Base-by-base conservation (phyloP, 1,139 yeast genomes). In the Hanseniaspora gamundiae region DNA sequence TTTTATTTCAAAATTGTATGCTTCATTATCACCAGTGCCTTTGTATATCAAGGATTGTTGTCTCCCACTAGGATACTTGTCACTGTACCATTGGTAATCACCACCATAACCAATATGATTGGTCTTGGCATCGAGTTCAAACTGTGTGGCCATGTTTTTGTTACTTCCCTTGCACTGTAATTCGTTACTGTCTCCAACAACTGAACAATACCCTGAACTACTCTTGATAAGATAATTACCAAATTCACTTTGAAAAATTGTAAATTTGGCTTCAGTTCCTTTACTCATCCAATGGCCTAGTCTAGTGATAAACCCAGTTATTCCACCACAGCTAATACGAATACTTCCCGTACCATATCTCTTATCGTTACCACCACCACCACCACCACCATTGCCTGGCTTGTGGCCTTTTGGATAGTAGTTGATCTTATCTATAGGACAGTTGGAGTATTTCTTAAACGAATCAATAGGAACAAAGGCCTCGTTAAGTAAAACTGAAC, bases 181-280 rank as follows among this genome's bases (percentile, higher is more conserved):
- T 11, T 54, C 53, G 39, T 51, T 52, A 8, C 55, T 61, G 8
- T 62, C 64, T 17, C 56, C 55, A 39, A 60, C 61, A 13, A 86
- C 60, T 4, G 80, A 80, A 64, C 96, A 87, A 48, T 70, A 73
- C 0, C 95, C 95, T 55, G 74, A 78, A 33, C 85, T 74, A 1
- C 91, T 73, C 45, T 69, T 69, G 30, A 85, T 56, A 46, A 76
- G 73, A 53, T 76, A 71, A n/a, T 88, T 88, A 4, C 93, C 94
- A 60, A 76, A 79, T 30, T 74, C 73, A 33, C 80, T 74, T 44
- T 76, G 65, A 16, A 69, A 54, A 19, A 76, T 52, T 17, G 70
- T 68, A 63, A 71, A 86, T 2, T 82, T 78, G 2, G 95, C 97
- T 63, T 96, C 88, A 1, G 94, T 78, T 1, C 96, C 96, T 31